A percentile compares a stretch with the other conserved stretches of the same genome.
These are phyloP conservation scores for Neurospora sp. DNA, from an alignment of 2,329 filamentous ascomycete species.

Conservation along the genomic window DNA sequence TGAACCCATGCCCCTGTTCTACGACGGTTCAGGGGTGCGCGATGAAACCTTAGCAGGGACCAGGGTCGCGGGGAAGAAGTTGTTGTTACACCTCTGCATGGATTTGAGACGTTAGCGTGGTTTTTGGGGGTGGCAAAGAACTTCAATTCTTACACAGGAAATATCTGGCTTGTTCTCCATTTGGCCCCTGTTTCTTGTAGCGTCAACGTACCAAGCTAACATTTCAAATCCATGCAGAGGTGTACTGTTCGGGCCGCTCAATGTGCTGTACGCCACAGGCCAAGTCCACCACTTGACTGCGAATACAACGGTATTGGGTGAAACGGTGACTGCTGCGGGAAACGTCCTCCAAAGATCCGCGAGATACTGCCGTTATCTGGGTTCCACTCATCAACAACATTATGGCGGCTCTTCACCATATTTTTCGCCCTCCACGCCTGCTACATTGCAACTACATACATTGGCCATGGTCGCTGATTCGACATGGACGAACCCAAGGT, in stretches of 20 bases:
- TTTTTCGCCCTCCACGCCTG: not conserved
- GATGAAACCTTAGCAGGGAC: not conserved
- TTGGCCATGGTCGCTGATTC: not conserved
- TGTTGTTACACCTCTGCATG: not conserved
- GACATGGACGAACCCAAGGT: not conserved
- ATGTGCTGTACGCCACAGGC: not conserved
- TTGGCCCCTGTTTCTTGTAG: too few species aligned
- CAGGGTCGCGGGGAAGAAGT: not conserved
- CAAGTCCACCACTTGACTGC: not conserved
- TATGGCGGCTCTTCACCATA: not conserved
- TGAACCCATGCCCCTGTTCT: not conserved
- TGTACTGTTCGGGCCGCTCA: not conserved
- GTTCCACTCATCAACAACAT: not conserved
- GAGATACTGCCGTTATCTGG: not conserved
- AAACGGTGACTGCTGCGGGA: not conserved
- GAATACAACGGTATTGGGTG: not conserved
- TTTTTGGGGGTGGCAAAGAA: too few species aligned
- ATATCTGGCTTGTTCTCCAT: too few species aligned
- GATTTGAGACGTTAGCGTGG: too few species aligned
- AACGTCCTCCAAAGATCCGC: not conserved
- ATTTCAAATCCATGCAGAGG: too few species aligned
- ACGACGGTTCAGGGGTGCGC: not conserved
- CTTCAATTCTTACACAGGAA: too few species aligned
- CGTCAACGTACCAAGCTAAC: too few species aligned
- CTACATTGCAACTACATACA: not conserved